Evolutionary conservation across 2,329 filamentous ascomycete genomes (phyloP).

Genomic region (Xylariales sp.): DNA sequence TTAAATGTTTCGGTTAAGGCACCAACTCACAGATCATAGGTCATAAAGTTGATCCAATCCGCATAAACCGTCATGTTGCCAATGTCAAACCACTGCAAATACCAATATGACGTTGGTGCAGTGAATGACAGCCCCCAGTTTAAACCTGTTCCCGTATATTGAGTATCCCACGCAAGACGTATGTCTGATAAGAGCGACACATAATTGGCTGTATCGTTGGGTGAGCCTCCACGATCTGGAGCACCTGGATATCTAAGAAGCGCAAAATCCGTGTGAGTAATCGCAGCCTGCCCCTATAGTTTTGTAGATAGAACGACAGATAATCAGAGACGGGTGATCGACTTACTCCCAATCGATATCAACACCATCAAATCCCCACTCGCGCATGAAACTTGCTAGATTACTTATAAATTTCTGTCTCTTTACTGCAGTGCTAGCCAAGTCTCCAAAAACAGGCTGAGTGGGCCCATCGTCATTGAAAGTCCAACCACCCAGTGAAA

Average conservation of each 20-base stretch:
- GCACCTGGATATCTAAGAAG: slow-evolving; percentile 7
- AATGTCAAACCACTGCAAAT: slow-evolving; percentile 23
- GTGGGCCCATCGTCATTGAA: slow-evolving; percentile 7
- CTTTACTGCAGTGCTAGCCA: slow-evolving; percentile 12
- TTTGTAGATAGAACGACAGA: not conserved
- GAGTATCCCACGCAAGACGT: slow-evolving; percentile 8
- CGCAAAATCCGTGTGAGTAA: slow-evolving; percentile 1
- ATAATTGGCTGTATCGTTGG: slow-evolving; percentile 14
- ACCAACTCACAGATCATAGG: slow-evolving; percentile 35
- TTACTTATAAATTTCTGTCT: slow-evolving; percentile 14
- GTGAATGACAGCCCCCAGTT: slow-evolving; percentile 9
- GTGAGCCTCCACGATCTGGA: slow-evolving; percentile 16
- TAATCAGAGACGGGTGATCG: not conserved
- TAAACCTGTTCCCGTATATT: slow-evolving; percentile 10
- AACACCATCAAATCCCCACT: slow-evolving; percentile 14
- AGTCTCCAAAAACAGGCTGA: slow-evolving; percentile 20
- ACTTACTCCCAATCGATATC: not conserved
- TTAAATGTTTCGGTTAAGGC: not conserved
- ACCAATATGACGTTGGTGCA: slow-evolving; percentile 15
- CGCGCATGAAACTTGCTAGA: slow-evolving; percentile 15
- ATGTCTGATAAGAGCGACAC: slow-evolving; percentile 17
- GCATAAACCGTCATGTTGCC: slow-evolving; percentile 3
- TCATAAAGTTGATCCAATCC: slow-evolving; percentile 21
- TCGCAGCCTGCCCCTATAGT: no score
- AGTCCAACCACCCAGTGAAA: slow-evolving; percentile 5